Conservation (phyloP, 2,329 filamentous ascomycete genomes). For the Biscogniauxia mediterranea region DNA sequence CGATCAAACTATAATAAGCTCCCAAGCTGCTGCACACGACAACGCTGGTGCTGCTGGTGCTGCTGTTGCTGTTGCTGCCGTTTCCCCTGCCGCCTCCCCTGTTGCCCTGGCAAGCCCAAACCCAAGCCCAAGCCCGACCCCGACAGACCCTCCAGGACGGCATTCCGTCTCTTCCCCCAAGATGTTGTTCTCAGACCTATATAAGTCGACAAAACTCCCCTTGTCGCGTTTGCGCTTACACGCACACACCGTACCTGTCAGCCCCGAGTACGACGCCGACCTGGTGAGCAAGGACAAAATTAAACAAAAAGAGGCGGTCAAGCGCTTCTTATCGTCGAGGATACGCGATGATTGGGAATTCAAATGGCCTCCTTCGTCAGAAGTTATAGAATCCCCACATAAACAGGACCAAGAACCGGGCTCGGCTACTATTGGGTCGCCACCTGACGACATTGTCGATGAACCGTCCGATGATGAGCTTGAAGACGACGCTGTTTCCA, state of each 20-base stretch:
- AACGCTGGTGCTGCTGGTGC: constrained; percentile 5
- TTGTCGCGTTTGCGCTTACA: constrained; percentile 50
- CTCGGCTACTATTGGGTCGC: constrained; percentile 7
- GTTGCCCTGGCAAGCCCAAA: constrained; percentile 10
- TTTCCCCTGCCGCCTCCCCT: constrained; percentile 3
- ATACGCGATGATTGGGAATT: constrained; percentile 62
- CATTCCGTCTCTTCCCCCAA: constrained; percentile 26
- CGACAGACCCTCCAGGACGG: constrained; percentile 15
- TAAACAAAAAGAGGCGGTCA: constrained; percentile 63
- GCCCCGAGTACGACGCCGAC: constrained; percentile 55
- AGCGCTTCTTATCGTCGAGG: constrained; percentile 51
- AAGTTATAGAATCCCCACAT: constrained; percentile 1
- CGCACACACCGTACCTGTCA: constrained; percentile 28
- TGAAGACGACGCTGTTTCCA: constrained; percentile 44
- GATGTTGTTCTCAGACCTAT: constrained; percentile 61
- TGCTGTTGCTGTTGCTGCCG: constrained; percentile 1
- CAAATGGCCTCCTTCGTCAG: constrained; percentile 46
- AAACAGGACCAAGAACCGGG: constrained; percentile 2
- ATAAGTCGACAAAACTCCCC: constrained; percentile 54
- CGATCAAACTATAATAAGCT: constrained; percentile 25
- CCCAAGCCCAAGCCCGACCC: constrained; percentile 1
- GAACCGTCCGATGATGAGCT: constrained; percentile 34
- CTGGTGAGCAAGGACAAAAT: constrained; percentile 60
- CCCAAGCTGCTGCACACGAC: constrained; percentile 11
- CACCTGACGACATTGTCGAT: constrained; percentile 8